Conservation (phyloP, 73 alveolate species). For the Paramecium bursaria region DNA sequence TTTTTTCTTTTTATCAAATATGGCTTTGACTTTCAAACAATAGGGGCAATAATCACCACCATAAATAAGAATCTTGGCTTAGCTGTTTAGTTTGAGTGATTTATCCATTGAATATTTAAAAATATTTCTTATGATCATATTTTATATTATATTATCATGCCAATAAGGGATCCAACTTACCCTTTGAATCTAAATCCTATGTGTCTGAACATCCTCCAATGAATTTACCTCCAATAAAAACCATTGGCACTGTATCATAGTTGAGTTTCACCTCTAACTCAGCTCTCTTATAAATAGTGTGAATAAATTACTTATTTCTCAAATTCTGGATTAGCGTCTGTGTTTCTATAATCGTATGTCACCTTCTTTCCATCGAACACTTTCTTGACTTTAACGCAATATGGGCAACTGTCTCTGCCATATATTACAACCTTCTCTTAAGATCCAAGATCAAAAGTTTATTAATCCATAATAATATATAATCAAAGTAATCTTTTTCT, state of each 20-base stretch:
- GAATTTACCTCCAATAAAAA: neutral
- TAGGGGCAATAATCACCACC: constrained; percentile 60
- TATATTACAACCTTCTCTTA: neutral
- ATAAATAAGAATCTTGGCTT: neutral
- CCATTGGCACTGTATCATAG: constrained; percentile 40
- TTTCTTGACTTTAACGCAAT: constrained; percentile 44
- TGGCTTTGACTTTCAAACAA: constrained; percentile 13
- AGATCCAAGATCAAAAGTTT: neutral
- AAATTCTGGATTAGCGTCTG: neutral
- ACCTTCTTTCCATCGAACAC: constrained; percentile 32
- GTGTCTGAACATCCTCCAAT: constrained; percentile 44
- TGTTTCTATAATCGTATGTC: constrained; percentile 34
- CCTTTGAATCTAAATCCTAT: constrained; percentile 47
- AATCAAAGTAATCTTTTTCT: no score
- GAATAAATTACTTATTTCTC: no score
- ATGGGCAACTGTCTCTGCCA: constrained; percentile 50
- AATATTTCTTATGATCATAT: no score
- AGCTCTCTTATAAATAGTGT: no score
- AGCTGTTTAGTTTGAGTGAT: neutral
- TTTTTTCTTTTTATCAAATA: neutral
- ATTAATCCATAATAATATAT: no score
- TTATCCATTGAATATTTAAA: no score
- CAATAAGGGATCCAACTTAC: constrained; percentile 8
- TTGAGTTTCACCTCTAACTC: neutral
- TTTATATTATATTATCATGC: no score